A percentile compares a stretch with the other conserved stretches of the same genome.
Conservation (phyloP, 2,329 filamentous ascomycete species). For the Fusarium haematococcum region DNA sequence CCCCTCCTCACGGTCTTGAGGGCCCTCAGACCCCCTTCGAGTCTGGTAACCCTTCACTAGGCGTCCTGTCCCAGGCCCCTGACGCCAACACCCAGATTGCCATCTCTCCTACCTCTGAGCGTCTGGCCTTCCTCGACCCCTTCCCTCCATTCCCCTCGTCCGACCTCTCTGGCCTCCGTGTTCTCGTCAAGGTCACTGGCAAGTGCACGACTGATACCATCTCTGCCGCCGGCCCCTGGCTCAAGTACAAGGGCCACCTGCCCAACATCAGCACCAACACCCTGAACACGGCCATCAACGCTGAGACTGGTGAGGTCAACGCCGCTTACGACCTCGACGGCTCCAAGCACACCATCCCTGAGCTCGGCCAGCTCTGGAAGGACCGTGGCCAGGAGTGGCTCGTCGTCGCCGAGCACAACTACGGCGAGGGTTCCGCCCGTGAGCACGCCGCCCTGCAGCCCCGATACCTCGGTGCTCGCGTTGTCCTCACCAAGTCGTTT, state of each 20-base stretch:
- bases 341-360: conserved; percentile 81
- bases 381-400: conserved; percentile 82
- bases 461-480: conserved; percentile 85
- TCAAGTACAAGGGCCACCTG: conserved; percentile 99
- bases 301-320: conserved; percentile 92
- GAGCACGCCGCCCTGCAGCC: conserved; percentile 93
- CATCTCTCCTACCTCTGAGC: conserved; percentile 88
- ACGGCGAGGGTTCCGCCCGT: conserved; percentile 89
- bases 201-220: conserved; percentile 99
- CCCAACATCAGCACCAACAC: conserved; percentile 99
- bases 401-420: conserved; percentile 97
- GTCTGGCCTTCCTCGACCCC: conserved; percentile 90
- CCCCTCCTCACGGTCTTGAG: conserved; percentile 78
- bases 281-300: conserved; percentile 93
- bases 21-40: conserved; percentile 77
- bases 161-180: conserved; percentile 82
- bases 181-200: conserved; percentile 95
- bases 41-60: conserved; percentile 78
- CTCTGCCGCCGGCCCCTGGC: conserved; percentile 92
- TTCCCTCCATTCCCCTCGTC: conserved; percentile 84
- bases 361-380: conserved; percentile 88
- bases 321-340: conserved; percentile 89
- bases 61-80: conserved; percentile 77
- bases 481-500: conserved; percentile 89
- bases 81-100: conserved; percentile 78